Evolutionary conservation across 1,284 basidiomycete species (phyloP).

Genomic region (Puccinia horiana): DNA sequence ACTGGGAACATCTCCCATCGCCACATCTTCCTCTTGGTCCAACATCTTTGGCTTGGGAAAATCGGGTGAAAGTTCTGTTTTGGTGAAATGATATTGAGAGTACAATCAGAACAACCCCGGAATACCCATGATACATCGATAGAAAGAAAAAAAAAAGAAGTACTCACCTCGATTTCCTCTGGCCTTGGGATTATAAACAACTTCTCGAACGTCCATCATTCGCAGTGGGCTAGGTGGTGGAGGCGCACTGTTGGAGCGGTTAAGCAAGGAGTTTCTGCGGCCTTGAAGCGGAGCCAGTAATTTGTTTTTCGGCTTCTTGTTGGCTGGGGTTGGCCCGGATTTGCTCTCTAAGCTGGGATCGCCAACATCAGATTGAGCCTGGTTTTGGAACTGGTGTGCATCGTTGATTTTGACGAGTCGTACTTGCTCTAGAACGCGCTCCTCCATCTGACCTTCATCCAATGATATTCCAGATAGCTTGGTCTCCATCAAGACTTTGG

Average conservation of each 20-base stretch:
- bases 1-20: not conserved
- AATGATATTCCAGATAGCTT: constrained; percentile 36
- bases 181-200: constrained; percentile 47
- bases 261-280: constrained; percentile 28
- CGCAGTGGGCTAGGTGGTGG: constrained; percentile 41
- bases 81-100: not conserved
- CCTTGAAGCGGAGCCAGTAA: not conserved
- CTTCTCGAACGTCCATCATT: constrained; percentile 31
- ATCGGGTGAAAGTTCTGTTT: constrained; percentile 42
- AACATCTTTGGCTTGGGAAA: constrained; percentile 29
- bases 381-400: not conserved
- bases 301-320: constrained; percentile 9
- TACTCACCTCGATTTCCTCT: constrained; percentile 45
- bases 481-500: constrained; percentile 44
- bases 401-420: constrained; percentile 28
- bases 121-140: not conserved
- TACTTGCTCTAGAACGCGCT: constrained; percentile 35
- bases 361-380: not conserved
- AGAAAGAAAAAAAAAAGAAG: not conserved
- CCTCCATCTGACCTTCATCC: constrained; percentile 46
- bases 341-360: not conserved
- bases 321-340: not conserved
- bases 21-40: not conserved
- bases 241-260: constrained; percentile 43
- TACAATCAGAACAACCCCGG: not conserved